Conservation (phyloP, 2,329 filamentous ascomycete genomes). For the Apiospora sp. region DNA sequence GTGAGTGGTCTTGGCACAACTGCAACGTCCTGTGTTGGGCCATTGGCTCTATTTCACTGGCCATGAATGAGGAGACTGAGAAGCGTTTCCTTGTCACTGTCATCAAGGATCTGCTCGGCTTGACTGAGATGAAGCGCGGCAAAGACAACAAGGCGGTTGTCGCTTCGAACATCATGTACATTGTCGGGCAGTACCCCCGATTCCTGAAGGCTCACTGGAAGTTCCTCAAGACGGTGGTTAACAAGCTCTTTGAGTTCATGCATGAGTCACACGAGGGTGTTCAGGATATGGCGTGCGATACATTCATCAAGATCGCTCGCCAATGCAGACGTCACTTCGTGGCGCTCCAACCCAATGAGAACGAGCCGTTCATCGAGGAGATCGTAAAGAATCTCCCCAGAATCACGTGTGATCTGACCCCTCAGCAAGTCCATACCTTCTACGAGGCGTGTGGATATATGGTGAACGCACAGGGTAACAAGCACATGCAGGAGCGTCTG, state of each 20-base stretch:
- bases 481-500: conserved; percentile 89
- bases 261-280: conserved; percentile 99
- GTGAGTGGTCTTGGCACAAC: conserved; percentile 99
- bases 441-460: conserved; percentile 99
- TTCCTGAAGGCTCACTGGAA: conserved; percentile 99
- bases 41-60: conserved; percentile 96
- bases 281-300: conserved; percentile 99
- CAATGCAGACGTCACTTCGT: conserved; percentile 98
- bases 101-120: conserved; percentile 94
- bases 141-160: conserved; percentile 99
- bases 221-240: conserved; percentile 98
- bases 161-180: conserved; percentile 99
- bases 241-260: conserved; percentile 99
- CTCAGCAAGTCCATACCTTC: conserved; percentile 98
- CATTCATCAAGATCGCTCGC: conserved; percentile 99
- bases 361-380: conserved; percentile 96
- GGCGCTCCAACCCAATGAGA: conserved; percentile 91
- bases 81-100: conserved; percentile 98
- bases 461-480: conserved; percentile 97
- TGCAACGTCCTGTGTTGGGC: conserved; percentile 99
- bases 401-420: conserved; percentile 93
- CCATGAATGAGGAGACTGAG: conserved; percentile 99
- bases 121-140: conserved; percentile 99
- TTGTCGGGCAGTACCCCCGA: conserved; percentile 96
- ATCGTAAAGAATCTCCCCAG: conserved; percentile 95